Evolutionary conservation across 2,329 filamentous ascomycete species (phyloP).

Genomic region (Alternaria sp.): DNA sequence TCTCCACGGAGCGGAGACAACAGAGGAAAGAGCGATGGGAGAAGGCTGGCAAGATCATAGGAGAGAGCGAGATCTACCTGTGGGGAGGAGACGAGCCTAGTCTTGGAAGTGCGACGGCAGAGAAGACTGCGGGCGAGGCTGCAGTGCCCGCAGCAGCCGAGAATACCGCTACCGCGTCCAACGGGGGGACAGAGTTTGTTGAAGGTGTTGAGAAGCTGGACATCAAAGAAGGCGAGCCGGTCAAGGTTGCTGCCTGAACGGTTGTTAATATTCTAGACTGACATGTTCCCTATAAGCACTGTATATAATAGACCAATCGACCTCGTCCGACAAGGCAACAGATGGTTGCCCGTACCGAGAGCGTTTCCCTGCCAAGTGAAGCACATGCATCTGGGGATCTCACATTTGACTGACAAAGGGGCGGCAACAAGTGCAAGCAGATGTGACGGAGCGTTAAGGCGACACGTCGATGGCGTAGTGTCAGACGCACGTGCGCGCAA

Average conservation of each 20-base stretch:
- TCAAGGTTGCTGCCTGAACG: slow-evolving; percentile 16
- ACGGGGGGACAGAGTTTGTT: slow-evolving; percentile 17
- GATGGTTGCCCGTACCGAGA: neutral
- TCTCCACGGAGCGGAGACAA: slow-evolving; percentile 70
- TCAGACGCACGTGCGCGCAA: slow-evolving; percentile 15
- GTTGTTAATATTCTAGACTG: neutral
- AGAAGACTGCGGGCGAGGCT: neutral
- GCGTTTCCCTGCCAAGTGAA: neutral
- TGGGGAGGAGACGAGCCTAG: slow-evolving; percentile 64
- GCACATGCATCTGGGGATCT: neutral
- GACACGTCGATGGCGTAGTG: slow-evolving; percentile 5
- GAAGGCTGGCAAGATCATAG: slow-evolving; percentile 77
- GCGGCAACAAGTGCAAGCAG: neutral
- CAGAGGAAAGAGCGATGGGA: slow-evolving; percentile 75
- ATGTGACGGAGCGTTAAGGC: neutral
- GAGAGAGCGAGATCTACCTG: slow-evolving; percentile 88
- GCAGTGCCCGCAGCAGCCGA: neutral
- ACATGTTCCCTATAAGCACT: neutral
- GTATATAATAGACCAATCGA: neutral
- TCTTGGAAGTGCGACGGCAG: slow-evolving; percentile 14
- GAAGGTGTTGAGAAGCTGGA: slow-evolving; percentile 32
- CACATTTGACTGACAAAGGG: neutral
- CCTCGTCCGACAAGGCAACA: neutral
- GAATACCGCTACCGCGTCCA: neutral
- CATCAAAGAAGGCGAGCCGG: slow-evolving; percentile 29